Conservation (phyloP, 2,329 filamentous ascomycete species). For the Graphilbum fragrans region DNA sequence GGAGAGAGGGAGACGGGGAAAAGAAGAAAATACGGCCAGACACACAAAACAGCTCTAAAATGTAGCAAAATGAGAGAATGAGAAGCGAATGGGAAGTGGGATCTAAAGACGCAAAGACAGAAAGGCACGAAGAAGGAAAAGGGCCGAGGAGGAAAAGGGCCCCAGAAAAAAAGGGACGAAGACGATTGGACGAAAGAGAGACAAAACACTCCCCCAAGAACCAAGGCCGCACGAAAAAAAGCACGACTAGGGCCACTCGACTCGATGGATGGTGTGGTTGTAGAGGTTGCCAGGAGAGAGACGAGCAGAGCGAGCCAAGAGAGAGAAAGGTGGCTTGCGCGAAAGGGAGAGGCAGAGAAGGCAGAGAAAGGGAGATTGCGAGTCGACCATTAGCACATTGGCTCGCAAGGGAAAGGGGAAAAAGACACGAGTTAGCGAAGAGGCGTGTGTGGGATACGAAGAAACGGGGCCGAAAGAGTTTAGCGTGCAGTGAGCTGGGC, state of each 20-base stretch:
- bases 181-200: not conserved
- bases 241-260: too few species aligned
- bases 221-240: too few species aligned
- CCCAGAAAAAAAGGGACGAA: not conserved
- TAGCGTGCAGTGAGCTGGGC: too few species aligned
- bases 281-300: too few species aligned
- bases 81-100: not conserved
- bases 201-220: too few species aligned
- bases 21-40: not conserved
- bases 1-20: not conserved
- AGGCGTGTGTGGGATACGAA: not conserved
- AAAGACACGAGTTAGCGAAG: not conserved
- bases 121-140: not conserved
- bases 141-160: not conserved
- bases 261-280: too few species aligned
- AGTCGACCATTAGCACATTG: too few species aligned
- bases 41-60: not conserved
- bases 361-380: not conserved
- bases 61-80: not conserved
- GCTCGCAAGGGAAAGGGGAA: not conserved
- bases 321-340: not conserved
- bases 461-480: too few species aligned
- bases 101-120: not conserved
- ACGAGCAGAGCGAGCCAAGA: not conserved
- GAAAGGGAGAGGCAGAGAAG: not conserved